Evolutionary conservation across 371 early-diverging fungal species (phyloP), one percentile per base, ranked within the genome.

Genomic region (Lichtheimia corymbifera): DNA sequence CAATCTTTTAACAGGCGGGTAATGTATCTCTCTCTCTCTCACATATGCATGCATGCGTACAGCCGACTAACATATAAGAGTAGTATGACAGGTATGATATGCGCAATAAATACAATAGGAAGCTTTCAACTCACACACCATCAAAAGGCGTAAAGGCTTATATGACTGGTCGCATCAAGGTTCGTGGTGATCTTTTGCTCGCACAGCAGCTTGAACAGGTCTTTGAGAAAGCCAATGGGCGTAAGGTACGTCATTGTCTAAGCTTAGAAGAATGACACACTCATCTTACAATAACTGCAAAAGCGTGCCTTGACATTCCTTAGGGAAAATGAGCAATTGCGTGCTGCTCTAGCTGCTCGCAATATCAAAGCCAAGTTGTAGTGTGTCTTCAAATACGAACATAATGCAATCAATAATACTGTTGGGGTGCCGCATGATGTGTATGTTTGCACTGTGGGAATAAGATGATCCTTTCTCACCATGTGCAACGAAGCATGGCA

Each of bases 1-100:
- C n/a, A 74, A 78, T 42, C 75, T 74, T 52, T 71, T 78, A 24
- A 78, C 75, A 18, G 75, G 77, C 55, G 77, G 74, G 76, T 76
- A 71, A 28, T 28, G 17, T 58, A 27, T 35, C 9, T 35, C 35
- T 14, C 4, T 4, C 11, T 7, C 7, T 0, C 18, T 22, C 20
- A 43, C 44, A 42, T 4, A 43, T 12, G 11, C 44, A 20, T 44
- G 4, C 9, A 52, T 9, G 11, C 35, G 11, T 9, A 35, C 35
- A 35, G 9, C 9, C 1, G 0, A 35, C 9, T 35, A 9, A 35
- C 11, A 6, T 2, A 35, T 35, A 9, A 2, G 35, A 35, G 11
- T n/a, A 77, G 78, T 14, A 65, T 79, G 67, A 75, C 73, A 15
- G 79, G 79, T 20, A 67, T 79, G 35, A 1, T 2, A 2, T 22